phyloP scores from a whole-genome alignment of 495 filamentous ascomycete genomes.

The Umbilicaria muhlenbergii region DNA sequence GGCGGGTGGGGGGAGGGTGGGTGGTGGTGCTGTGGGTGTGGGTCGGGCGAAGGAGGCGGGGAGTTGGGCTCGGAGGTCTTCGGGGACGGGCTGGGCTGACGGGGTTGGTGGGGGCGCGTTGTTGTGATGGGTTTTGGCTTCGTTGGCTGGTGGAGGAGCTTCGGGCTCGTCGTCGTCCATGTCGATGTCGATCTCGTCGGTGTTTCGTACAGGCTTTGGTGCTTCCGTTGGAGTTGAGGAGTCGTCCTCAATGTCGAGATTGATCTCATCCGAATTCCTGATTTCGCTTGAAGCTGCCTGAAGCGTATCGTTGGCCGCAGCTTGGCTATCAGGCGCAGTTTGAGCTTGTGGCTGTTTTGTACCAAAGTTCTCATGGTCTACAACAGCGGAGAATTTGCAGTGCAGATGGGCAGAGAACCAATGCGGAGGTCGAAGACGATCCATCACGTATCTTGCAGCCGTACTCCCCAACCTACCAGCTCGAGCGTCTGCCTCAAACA shows the following conservation, averaged over 20 bases:
- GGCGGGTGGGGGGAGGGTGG: constrained; percentile 23
- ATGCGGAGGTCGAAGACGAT: constrained; percentile 62
- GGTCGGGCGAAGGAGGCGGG: constrained; percentile 46
- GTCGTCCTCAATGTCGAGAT: constrained; percentile 15
- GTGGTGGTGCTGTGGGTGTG: constrained; percentile 12
- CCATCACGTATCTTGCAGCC: constrained; percentile 63
- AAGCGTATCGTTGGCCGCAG: neutral
- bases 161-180: constrained; percentile 32
- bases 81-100: constrained; percentile 22
- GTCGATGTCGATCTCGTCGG: constrained; percentile 37
- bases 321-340: neutral
- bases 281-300: neutral
- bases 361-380: constrained; percentile 33
- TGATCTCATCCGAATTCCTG: constrained; percentile 17
- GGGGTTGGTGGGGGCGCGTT: neutral
- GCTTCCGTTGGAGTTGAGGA: neutral
- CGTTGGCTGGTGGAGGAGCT: neutral
- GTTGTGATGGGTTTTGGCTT: constrained; percentile 10
- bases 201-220: constrained; percentile 17
- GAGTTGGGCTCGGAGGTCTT: constrained; percentile 47
- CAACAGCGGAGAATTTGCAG: constrained; percentile 61
- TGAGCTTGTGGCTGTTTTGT: neutral
- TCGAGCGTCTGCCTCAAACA: constrained; percentile 57
- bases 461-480: constrained; percentile 58
- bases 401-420: constrained; percentile 96